Base-by-base conservation (phyloP, 495 filamentous ascomycete species). In the Penicillium bialowiezense region DNA sequence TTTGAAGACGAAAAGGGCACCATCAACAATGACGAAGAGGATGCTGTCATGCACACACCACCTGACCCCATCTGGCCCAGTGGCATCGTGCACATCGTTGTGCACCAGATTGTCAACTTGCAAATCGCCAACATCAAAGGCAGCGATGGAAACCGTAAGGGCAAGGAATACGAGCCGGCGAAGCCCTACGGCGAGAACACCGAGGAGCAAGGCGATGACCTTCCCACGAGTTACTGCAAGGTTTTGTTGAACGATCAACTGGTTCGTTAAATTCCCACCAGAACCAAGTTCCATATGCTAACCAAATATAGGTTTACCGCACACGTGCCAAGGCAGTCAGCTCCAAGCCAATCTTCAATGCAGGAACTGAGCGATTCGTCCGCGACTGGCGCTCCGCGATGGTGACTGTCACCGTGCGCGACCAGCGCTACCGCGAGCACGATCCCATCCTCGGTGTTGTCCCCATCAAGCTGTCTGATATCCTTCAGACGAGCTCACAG, bases 31-130 rank as follows among this genome's bases (percentile, higher is more conserved):
- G 77, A 79, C 7, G 69, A 85, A 45, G 90, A 96, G 63, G 87
- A 95, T 59, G 90, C 86, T 3, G 86, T 96, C 13, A 79, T 85
- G 44, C 87, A 91, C 59, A 97, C 91, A 1, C 92, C 92, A 17
- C 92, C 91, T 0, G 92, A 97, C 61, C 92, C 92, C 7, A 73
- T 97, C 14, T 97, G 89, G 90, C 92, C 91, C 2, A 91, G 84
- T 51, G 92, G 92, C 34, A 77, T 97, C 26, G 80, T 91, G 51
- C 84, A 82, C 56, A 68, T 97, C 18, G 78, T 97, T 32, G 80
- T 96, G 29, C 92, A 97, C 55, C 91, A 97, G 63, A 95, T 97
- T 55, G 92, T 96, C 47, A 95, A 92, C 61, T 80, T 97, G 5
- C 88, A 97, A 64, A 75, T 95, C 13, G 80, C 84, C 45, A 91